Conservation (phyloP, 148 eudicot species). For the Nyssa sinensis region DNA sequence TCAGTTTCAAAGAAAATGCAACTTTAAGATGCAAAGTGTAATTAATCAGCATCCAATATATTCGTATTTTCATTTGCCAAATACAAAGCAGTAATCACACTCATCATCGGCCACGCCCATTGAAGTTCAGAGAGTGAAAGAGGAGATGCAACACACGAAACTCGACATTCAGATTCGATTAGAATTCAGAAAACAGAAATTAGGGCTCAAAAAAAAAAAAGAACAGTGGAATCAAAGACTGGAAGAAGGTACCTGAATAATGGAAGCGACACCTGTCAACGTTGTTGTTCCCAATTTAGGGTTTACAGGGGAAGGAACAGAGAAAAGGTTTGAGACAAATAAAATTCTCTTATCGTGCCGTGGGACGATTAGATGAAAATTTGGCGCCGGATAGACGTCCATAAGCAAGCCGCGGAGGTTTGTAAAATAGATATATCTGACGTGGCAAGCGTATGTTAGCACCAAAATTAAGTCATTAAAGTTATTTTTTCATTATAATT, state of each 20-base stretch:
- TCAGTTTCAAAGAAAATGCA: too few relatives aligned
- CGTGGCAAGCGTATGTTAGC: not conserved
- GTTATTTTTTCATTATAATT: too few relatives aligned
- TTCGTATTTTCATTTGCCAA: too few relatives aligned
- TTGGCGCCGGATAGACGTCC: not conserved
- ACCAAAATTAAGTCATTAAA: too few relatives aligned
- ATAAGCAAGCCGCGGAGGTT: not conserved
- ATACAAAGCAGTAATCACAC: too few relatives aligned
- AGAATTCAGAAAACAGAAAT: constrained; percentile 1
- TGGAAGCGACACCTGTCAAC: not conserved
- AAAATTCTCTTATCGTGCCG: not conserved
- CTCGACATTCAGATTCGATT: not conserved
- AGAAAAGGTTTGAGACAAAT: not conserved
- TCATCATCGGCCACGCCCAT: too few relatives aligned
- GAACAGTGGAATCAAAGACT: not conserved
- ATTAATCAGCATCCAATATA: too few relatives aligned
- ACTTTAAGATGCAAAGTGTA: too few relatives aligned
- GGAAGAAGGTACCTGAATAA: not conserved
- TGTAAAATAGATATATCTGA: not conserved
- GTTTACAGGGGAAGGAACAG: constrained; percentile 5
- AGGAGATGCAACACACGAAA: not conserved
- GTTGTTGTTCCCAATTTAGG: constrained; percentile 2
- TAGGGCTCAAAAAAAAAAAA: constrained; percentile 3
- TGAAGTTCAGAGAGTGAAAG: not conserved
- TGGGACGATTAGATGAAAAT: not conserved